Percentiles rank a stretch among this genome's conserved stretches.
Conservation (phyloP, 2,329 filamentous ascomycete species). For the Ophiobolus disseminans region DNA sequence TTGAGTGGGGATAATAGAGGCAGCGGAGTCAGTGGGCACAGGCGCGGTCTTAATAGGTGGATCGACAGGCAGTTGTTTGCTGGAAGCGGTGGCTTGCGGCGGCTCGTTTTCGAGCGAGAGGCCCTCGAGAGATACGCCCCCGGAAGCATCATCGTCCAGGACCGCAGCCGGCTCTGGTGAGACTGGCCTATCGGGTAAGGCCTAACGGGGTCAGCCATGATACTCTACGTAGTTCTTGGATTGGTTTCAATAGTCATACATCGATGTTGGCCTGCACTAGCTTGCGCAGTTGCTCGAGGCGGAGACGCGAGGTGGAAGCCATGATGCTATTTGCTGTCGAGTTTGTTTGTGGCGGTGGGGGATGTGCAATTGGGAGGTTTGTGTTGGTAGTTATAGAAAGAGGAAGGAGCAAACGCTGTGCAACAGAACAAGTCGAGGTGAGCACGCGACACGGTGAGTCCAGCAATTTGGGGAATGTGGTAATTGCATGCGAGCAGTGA, state of each 20-base stretch:
- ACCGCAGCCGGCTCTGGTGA: conserved; percentile 5
- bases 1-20: too few relatives aligned
- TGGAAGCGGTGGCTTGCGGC: neutral
- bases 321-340: conserved; percentile 16
- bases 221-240: too few relatives aligned
- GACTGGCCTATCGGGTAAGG: conserved; percentile 29
- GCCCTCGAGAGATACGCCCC: conserved; percentile 29
- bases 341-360: neutral
- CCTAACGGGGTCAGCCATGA: too few relatives aligned
- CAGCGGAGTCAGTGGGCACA: too few relatives aligned
- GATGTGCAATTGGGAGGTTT: neutral
- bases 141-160: conserved; percentile 22
- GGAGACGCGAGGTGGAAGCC: conserved; percentile 31
- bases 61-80: conserved; percentile 15
- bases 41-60: neutral
- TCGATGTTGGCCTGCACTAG: conserved; percentile 30
- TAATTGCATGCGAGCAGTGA: neutral
- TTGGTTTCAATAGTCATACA: neutral
- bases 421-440: too few relatives aligned
- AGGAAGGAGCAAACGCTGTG: neutral
- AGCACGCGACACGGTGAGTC: neutral
- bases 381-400: neutral
- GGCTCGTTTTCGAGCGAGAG: too few relatives aligned
- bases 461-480: neutral
- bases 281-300: conserved; percentile 32